Evolutionary conservation across 106 monocot species (phyloP).

Genomic region (Gastrodia elata): DNA sequence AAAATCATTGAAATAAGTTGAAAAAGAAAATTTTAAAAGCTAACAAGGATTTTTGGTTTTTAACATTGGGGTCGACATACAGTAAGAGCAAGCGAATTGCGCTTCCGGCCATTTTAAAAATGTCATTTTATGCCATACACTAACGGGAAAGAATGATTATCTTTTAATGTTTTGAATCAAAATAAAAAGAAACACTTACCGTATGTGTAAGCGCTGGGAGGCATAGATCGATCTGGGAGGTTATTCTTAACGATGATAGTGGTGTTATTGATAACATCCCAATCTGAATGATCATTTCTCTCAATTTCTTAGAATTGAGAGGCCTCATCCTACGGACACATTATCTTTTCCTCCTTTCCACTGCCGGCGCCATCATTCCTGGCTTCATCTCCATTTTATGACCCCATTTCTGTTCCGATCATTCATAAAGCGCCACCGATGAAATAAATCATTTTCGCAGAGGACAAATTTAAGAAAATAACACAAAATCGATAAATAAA

Average conservation of each 20-base stretch:
- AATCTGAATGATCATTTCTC: slow-evolving; percentile 36
- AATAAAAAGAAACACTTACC: slow-evolving; percentile 23
- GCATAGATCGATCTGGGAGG: slow-evolving; percentile 41
- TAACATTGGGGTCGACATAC: no score
- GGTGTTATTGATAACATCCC: slow-evolving; percentile 57
- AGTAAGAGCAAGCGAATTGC: no score
- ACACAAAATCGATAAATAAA: not conserved
- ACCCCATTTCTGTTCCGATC: slow-evolving; percentile 8
- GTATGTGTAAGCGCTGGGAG: slow-evolving; percentile 37
- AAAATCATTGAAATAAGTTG: no score
- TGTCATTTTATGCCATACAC: no score
- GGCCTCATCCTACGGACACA: slow-evolving; percentile 66
- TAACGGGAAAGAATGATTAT: no score
- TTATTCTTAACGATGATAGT: slow-evolving; percentile 46
- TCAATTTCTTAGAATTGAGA: slow-evolving; percentile 43
- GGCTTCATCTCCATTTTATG: slow-evolving; percentile 14
- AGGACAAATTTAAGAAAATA: not conserved
- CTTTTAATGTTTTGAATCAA: not conserved
- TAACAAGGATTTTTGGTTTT: no score
- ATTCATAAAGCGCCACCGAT: not conserved
- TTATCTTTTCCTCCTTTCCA: slow-evolving; percentile 47
- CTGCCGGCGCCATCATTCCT: slow-evolving; percentile 11
- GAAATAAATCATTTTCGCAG: not conserved
- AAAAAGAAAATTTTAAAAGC: no score
- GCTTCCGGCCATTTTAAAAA: no score